Evolutionary conservation across 495 filamentous ascomycete species (phyloP).

Genomic region (Chaetomium cochliodes): DNA sequence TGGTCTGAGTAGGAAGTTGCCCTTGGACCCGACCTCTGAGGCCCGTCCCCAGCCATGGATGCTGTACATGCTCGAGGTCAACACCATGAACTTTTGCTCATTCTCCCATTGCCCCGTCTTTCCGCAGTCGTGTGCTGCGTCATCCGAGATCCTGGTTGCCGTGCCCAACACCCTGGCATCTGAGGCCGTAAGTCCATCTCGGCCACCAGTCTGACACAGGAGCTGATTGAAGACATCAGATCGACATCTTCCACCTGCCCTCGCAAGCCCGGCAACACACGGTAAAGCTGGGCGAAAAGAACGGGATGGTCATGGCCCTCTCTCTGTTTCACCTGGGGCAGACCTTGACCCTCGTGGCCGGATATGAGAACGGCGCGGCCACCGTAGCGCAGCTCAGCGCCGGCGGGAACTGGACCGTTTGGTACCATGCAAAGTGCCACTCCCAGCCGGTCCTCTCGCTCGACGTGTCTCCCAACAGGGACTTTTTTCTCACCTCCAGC

Average conservation of each 20-base stretch:
- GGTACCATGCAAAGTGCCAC: slow-evolving; percentile 69
- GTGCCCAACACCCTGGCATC: slow-evolving; percentile 76
- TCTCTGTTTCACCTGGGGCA: slow-evolving; percentile 53
- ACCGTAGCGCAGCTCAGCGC: slow-evolving; percentile 50
- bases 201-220: neutral
- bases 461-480: slow-evolving; percentile 54
- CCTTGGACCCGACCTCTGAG: slow-evolving; percentile 55
- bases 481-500: slow-evolving; percentile 75
- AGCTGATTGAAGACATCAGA: slow-evolving; percentile 38
- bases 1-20: slow-evolving; percentile 64
- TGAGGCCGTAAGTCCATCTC: slow-evolving; percentile 56
- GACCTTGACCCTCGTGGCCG: slow-evolving; percentile 59
- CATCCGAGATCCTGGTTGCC: slow-evolving; percentile 58
- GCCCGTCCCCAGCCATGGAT: slow-evolving; percentile 71
- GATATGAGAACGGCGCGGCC: slow-evolving; percentile 82
- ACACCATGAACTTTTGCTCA: slow-evolving; percentile 93
- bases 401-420: slow-evolving; percentile 53
- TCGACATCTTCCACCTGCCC: slow-evolving; percentile 87
- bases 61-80: slow-evolving; percentile 77
- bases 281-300: slow-evolving; percentile 59
- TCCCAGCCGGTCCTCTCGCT: slow-evolving; percentile 84
- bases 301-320: slow-evolving; percentile 91
- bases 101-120: slow-evolving; percentile 63
- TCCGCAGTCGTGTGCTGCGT: slow-evolving; percentile 16
- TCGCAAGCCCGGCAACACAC: slow-evolving; percentile 65